Evolutionary conservation across 352 stramenopile genomes (phyloP).

Genomic region (Globisporangium iwayamae): DNA sequence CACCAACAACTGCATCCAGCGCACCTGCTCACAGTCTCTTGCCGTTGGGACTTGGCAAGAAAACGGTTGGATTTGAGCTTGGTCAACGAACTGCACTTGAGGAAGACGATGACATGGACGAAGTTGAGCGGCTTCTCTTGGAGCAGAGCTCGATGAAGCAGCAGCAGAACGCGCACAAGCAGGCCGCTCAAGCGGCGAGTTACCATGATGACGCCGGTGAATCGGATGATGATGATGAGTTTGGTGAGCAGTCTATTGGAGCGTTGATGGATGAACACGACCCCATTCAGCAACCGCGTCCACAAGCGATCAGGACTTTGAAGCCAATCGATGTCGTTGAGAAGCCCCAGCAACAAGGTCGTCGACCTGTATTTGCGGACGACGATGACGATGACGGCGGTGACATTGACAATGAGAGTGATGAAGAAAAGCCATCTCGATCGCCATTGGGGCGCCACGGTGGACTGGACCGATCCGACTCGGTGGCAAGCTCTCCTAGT

Average conservation of each 20-base stretch:
- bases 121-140: conserved; percentile 7
- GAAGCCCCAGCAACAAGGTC: neutral
- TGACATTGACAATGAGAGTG: conserved; percentile 12
- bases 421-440: neutral
- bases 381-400: conserved; percentile 17
- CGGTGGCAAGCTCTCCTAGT: conserved; percentile 3
- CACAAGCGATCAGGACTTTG: neutral
- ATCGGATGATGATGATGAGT: conserved; percentile 16
- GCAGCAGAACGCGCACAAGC: neutral
- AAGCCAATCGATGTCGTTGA: neutral
- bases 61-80: neutral
- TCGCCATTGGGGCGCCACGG: neutral
- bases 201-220: neutral
- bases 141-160: conserved; percentile 17
- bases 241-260: conserved; percentile 19
- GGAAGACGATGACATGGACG: conserved; percentile 18
- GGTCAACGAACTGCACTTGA: neutral
- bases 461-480: neutral
- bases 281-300: neutral
- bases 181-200: neutral
- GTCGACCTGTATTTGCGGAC: neutral
- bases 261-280: neutral
- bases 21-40: neutral
- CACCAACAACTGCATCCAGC: neutral
- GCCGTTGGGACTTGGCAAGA: neutral